Percentiles rank a stretch among this genome's conserved stretches.
Evolutionary conservation across 2,329 filamentous ascomycete species (phyloP).

Genomic region (Apiospora sp.): DNA sequence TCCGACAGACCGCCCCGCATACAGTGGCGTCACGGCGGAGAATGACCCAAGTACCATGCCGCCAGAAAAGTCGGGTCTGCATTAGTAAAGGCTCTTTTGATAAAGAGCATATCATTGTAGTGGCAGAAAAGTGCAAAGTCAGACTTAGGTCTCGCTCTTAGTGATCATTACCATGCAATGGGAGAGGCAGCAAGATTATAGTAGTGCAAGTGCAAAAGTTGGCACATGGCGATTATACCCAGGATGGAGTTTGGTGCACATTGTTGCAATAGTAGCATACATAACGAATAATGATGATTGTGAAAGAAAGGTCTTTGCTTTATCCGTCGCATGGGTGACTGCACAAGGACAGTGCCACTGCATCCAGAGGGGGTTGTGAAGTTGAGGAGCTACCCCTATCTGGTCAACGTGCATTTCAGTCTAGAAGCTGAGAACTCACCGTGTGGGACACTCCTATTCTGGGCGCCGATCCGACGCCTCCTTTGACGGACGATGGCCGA

Average conservation of each 20-base stretch:
- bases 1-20: constrained; percentile 71
- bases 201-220: not conserved
- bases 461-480: too few species aligned
- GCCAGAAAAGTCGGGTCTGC: constrained; percentile 36
- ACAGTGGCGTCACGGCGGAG: constrained; percentile 69
- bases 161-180: not conserved
- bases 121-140: not conserved
- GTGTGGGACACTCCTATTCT: too few species aligned
- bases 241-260: constrained; percentile 9
- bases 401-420: too few species aligned
- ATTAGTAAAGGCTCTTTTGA: constrained; percentile 20
- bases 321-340: too few species aligned
- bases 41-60: constrained; percentile 61
- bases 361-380: too few species aligned
- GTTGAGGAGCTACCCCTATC: not conserved
- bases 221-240: constrained; percentile 13
- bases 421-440: too few species aligned
- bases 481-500: too few species aligned
- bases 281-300: not conserved
- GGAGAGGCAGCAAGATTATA: not conserved
- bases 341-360: not conserved
- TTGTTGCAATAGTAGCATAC: not conserved
- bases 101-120: not conserved
- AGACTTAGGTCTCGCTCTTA: not conserved
- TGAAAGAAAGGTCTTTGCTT: not conserved